Base-by-base conservation (phyloP, 208 protist genomes). In the Crithidia fasciculata region DNA sequence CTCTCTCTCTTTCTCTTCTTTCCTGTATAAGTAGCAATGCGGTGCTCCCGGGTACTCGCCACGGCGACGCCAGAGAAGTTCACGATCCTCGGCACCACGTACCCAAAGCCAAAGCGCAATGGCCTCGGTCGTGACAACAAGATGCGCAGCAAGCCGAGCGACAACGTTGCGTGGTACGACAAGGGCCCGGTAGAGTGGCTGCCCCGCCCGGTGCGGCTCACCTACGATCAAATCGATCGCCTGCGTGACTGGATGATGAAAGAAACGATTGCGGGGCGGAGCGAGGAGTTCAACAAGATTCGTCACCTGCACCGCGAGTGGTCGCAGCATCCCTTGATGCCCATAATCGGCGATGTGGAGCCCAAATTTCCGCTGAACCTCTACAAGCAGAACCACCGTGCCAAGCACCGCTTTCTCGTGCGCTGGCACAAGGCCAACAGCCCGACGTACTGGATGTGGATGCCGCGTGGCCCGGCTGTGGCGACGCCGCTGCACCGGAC, bases 371-470 rank as follows among this genome's bases (percentile, higher is more conserved):
- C 93, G 49, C 79, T 91, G 43, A 95, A 95, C 70, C 56, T 97
- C 41, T 97, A 90, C 79, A 97, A 97, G 74, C 89, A 96, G 65
- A 95, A 95, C 73, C 93, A 97, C 74, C 74, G 82, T 28, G 93
- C 93, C 12, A 91, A 92, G 75, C 74, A 69, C 39, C 83, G 91
- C 57, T 97, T 97, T 72, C 74, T 95, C 8, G 69, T 91, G 47
- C 88, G 93, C 12, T 97, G 93, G 93, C 93, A 97, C 76, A 97
- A 97, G 81, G 93, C 93, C 12, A 97, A 97, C 71, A 91, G 82
- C 36, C 93, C 93, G 2, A 74, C 78, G 41, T 81, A 95, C 55
- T 97, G 93, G 93, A 74, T 95, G 72, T 96, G 92, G 90, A 84
- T 94, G 83, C 92, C 92, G 39, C 86, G 87, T 39, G 88, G 88